Percentiles rank a stretch among this genome's conserved stretches.
Evolutionary conservation across 192 early-diverging fungal genomes (phyloP).

Genomic region (Piromyces finnis): DNA sequence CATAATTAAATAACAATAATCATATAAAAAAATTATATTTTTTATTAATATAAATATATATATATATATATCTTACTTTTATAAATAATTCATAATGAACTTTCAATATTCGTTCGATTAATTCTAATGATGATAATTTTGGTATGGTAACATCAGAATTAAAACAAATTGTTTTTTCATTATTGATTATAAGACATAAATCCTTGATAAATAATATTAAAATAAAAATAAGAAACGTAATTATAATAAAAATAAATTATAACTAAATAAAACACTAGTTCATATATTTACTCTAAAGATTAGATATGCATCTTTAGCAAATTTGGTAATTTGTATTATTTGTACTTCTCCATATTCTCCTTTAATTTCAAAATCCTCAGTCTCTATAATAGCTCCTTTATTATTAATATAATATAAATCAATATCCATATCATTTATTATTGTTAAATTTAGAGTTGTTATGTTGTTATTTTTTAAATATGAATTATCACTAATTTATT

Average conservation of each 20-base stretch:
- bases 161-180: conserved; percentile 45
- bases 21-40: conserved; percentile 58
- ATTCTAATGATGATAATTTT: conserved; percentile 69
- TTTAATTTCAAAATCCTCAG: neutral
- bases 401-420: too few relatives aligned
- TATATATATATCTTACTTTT: conserved; percentile 52
- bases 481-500: too few relatives aligned
- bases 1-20: conserved; percentile 75
- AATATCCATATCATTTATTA: too few relatives aligned
- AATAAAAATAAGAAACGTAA: neutral
- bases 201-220: conserved; percentile 24
- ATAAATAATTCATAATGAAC: conserved; percentile 62
- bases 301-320: conserved; percentile 66
- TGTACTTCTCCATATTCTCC: neutral
- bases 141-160: conserved; percentile 17
- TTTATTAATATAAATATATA: too few relatives aligned
- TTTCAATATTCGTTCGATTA: conserved; percentile 75
- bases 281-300: conserved; percentile 55
- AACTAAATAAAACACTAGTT: too few relatives aligned
- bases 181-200: conserved; percentile 58
- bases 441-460: too few relatives aligned
- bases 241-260: too few relatives aligned
- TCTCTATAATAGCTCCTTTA: neutral
- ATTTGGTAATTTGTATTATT: conserved; percentile 22
- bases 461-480: too few relatives aligned